Base-by-base conservation (phyloP, 202 grass and related monocot species). In the Dendrocalamus latiflorus region DNA sequence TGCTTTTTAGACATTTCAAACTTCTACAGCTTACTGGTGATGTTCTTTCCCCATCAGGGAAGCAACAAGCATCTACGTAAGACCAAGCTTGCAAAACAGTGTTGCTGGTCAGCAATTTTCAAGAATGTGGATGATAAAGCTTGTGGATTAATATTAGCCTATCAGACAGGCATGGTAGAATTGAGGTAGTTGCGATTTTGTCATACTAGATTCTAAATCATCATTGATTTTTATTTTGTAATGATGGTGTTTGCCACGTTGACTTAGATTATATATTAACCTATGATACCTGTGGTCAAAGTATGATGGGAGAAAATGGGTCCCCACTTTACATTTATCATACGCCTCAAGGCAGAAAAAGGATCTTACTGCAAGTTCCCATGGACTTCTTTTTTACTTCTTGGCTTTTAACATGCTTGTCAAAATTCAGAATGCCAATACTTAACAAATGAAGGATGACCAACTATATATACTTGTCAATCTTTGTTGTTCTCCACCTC, bases 151-250 rank as follows among this genome's bases (percentile, higher is more conserved):
- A 83, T 95, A 84, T 90, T 98, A 90, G 76, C 86, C 78, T 93
- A 93, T 88, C 88, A 98, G 70, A 87, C 89, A 65, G 95, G 95
- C 86, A 55, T 51, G 21, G 73, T 98, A 86, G 95, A 98, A 79
- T 58, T 95, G 73, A 94, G 95, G 95, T 98, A 82, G 53, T 75
- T 79, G 73, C 54, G 22, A 67, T 62, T 68, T 77, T 80, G 30
- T 56, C 50, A 83, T 53, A 43, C 63, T 34, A 16, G 18, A 55
- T 62, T 41, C 61, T 42, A 15, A 9, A 57, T 13, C 3, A 44
- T 44, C 43, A 44, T 44, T 44, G 2, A 44, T 44, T 44, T 44
- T 44, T 44, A 44, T 44, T 44, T 13, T 44, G 43, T 44, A 44
- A 44, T 44, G 43, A 13, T 44, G 43, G 43, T 44, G 43, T 44